Conservation (phyloP, 2,329 filamentous ascomycete genomes). For the Scedosporium dehoogii region DNA sequence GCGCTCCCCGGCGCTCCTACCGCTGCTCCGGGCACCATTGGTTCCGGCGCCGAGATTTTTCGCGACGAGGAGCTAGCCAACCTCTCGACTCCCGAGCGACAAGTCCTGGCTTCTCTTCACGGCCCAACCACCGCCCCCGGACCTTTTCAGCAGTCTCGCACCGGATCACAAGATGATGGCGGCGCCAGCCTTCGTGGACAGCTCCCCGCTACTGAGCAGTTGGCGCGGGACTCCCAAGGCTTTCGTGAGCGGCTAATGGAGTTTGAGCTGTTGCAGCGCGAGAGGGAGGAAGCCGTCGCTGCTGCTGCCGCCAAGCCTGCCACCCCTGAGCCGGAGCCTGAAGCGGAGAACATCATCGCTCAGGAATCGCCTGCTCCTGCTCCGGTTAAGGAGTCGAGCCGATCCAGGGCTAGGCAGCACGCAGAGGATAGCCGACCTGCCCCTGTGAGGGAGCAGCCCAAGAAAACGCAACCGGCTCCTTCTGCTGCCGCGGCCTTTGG, state of each 20-base stretch:
- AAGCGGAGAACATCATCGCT: not conserved
- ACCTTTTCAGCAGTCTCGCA: not conserved
- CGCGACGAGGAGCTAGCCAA: conserved; percentile 68
- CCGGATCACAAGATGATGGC: conserved; percentile 1
- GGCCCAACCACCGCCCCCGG: conserved; percentile 12
- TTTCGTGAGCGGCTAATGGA: conserved; percentile 68
- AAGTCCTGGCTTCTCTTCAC: conserved; percentile 36
- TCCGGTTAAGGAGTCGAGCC: not conserved
- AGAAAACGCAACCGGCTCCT: not conserved
- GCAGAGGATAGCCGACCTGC: not conserved
- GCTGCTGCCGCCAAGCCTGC: conserved; percentile 20
- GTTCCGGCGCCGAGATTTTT: conserved; percentile 38
- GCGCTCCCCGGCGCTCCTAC: not conserved
- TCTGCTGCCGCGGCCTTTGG: conserved; percentile 29
- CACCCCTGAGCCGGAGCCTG: conserved; percentile 8
- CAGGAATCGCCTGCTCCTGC: not conserved
- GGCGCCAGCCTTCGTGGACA: conserved; percentile 15
- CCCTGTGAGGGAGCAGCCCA: conserved; percentile 7
- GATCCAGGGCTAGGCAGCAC: not conserved
- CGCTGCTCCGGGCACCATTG: not conserved
- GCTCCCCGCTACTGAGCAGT: conserved; percentile 39
- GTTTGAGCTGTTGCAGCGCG: conserved; percentile 69
- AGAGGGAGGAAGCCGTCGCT: conserved; percentile 50
- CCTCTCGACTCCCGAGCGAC: conserved; percentile 44
- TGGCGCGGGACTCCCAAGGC: conserved; percentile 45